Evolutionary conservation across 2,329 filamentous ascomycete species (phyloP), one percentile per base, ranked within the genome.

Genomic region (Beauveria brongniartii): DNA sequence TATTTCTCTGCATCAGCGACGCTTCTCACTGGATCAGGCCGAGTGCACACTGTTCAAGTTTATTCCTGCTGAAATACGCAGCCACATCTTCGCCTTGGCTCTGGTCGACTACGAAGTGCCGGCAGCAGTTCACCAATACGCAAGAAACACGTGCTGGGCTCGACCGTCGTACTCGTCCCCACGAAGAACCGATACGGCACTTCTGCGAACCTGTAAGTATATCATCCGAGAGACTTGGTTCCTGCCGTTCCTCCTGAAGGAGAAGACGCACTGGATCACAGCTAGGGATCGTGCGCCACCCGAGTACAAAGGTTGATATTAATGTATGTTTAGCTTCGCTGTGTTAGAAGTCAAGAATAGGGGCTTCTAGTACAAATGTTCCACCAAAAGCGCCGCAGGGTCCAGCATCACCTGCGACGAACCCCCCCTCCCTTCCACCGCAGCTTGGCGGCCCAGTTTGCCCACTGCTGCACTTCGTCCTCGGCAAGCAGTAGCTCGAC

Each of bases 391-490:
- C 9, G 7, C 9, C 14, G 22, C 22, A 43, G 12, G 1, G 6
- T 8, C 28, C 9, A 12, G n/a, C 55, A 44, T 61, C 34, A 52
- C 48, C 44, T 28, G 20, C 60, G 52, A n/a, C 48, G 48, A n/a
- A 56, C 46, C 28, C 60, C 68, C 62, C 67, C 64, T n/a, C 68
- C 77, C 78, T 91, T 92, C 90, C 90, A 92, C 67, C 90, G 78
- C 64, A 94, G 78, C 66, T 81, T 81, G 7, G 84, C 82, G 61
- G 91, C 88, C 90, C 91, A 95, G 55, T 72, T 77, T 10, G 84
- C 87, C 82, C 88, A 94, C 65, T 77, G 80, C 73, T 79, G 76
- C 12, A 94, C 86, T 77, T 91, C 88, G 46, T 90, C 86, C 71
- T 88, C 83, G 67, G 80, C 83, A 69, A 88, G 70, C 64, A 96